phyloP scores from a whole-genome alignment of 768 basidiomycete species.

The Suillus sp. region DNA sequence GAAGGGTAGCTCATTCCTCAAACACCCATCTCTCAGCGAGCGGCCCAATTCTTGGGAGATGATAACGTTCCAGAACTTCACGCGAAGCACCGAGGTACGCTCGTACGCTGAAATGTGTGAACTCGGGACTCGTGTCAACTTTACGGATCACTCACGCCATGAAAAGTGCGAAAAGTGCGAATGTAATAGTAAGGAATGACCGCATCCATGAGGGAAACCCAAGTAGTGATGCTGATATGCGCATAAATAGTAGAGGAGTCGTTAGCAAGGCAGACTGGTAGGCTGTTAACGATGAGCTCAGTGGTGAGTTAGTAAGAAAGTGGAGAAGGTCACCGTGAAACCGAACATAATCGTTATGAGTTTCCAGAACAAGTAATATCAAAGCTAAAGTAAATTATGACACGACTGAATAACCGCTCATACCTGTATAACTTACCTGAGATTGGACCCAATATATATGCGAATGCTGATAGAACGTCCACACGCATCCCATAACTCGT shows the following conservation, averaged over 20 bases:
- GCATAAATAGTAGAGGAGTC: constrained; percentile 58
- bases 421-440: constrained; percentile 53
- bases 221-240: constrained; percentile 56
- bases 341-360: constrained; percentile 72
- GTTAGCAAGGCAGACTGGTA: constrained; percentile 78
- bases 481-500: constrained; percentile 68
- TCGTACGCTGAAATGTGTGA: constrained; percentile 39
- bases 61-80: constrained; percentile 55
- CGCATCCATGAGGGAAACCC: constrained; percentile 55
- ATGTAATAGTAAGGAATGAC: constrained; percentile 47
- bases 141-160: constrained; percentile 53
- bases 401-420: constrained; percentile 8
- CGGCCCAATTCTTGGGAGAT: constrained; percentile 62
- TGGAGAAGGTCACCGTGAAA: constrained; percentile 61
- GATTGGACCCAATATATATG: constrained; percentile 70
- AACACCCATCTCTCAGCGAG: constrained; percentile 70
- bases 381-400: constrained; percentile 47
- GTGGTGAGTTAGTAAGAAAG: constrained; percentile 10
- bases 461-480: constrained; percentile 62
- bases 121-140: neutral
- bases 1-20: constrained; percentile 50
- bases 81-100: constrained; percentile 57
- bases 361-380: constrained; percentile 69
- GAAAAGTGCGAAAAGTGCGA: constrained; percentile 45
- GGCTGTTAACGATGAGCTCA: constrained; percentile 43